These are phyloP conservation scores for Metarhizium album DNA, from an alignment of 2,329 filamentous ascomycete species.

Conservation along the genomic window DNA sequence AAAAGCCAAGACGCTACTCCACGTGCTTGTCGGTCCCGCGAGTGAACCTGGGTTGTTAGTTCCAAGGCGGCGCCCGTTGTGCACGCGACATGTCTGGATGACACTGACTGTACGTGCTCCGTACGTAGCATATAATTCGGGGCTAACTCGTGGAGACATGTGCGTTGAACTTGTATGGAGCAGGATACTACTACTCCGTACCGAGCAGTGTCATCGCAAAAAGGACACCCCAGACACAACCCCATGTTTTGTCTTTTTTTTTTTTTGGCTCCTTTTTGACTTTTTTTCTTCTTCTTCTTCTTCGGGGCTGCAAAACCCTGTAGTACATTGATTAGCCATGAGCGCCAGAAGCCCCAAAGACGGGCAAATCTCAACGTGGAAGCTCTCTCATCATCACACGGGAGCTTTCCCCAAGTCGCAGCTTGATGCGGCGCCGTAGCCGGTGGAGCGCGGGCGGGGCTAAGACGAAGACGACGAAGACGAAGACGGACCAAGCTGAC, in stretches of 20 bases:
- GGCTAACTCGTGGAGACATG: background rate
- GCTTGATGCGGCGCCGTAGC: background rate
- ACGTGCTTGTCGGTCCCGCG: constrained; percentile 5
- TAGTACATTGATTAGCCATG: background rate
- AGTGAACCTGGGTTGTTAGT: background rate
- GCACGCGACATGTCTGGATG: background rate
- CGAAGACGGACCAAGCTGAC: too few relatives aligned
- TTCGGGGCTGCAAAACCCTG: too few relatives aligned
- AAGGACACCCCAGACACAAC: too few relatives aligned
- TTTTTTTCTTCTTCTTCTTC: too few relatives aligned
- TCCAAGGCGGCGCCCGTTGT: background rate
- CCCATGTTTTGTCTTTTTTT: too few relatives aligned
- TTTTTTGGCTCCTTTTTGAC: too few relatives aligned
- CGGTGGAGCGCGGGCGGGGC: background rate
- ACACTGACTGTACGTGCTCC: too few relatives aligned
- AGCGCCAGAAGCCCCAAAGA: too few relatives aligned
- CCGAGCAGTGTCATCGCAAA: too few relatives aligned
- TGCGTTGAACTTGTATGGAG: background rate
- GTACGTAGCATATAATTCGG: background rate
- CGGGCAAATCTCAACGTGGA: background rate
- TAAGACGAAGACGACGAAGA: too few relatives aligned
- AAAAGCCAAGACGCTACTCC: constrained; percentile 8
- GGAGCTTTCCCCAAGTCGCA: background rate
- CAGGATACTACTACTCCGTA: too few relatives aligned
- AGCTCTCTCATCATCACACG: too few relatives aligned